Conservation (phyloP, 2,329 filamentous ascomycete species). For the Alternaria ethzedia region DNA sequence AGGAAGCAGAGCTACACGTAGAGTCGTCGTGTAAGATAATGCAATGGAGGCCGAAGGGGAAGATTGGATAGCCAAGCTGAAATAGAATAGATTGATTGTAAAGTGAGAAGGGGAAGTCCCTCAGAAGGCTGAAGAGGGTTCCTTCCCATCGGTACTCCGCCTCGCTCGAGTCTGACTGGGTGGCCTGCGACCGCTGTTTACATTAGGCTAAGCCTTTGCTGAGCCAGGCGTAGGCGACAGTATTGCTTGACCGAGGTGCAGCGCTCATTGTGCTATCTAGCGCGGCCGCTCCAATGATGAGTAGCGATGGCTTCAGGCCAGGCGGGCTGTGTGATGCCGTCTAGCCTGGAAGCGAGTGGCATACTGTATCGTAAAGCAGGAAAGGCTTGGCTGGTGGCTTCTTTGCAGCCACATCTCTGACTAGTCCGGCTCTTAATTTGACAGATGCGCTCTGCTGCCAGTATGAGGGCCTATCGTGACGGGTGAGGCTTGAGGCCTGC, state of each 20-base stretch:
- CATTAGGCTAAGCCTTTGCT: conserved; percentile 19
- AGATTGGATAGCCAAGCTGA: neutral
- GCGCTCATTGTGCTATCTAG: conserved; percentile 5
- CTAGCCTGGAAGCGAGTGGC: conserved; percentile 12
- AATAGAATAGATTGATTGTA: neutral
- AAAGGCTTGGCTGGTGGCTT: conserved; percentile 17
- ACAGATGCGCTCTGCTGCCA: conserved; percentile 14
- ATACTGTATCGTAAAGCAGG: conserved; percentile 11
- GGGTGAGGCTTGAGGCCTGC: neutral
- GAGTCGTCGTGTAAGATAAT: neutral
- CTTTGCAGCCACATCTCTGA: conserved; percentile 14
- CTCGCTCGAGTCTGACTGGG: conserved; percentile 15
- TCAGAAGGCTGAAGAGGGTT: conserved; percentile 1
- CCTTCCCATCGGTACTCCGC: conserved; percentile 13
- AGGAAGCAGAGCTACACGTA: neutral
- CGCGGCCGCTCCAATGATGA: conserved; percentile 24
- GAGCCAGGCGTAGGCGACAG: conserved; percentile 14
- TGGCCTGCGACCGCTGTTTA: conserved; percentile 7
- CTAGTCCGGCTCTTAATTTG: conserved; percentile 20
- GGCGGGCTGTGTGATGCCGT: conserved; percentile 25
- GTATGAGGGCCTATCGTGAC: neutral
- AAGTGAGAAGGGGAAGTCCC: conserved; percentile 12
- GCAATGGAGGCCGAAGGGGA: neutral
- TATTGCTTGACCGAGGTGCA: conserved; percentile 26
- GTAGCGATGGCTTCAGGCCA: conserved; percentile 22